Percentiles rank a stretch among this genome's conserved stretches.
Evolutionary conservation across 2,329 filamentous ascomycete genomes (phyloP).

Genomic region (Ilyonectria robusta): DNA sequence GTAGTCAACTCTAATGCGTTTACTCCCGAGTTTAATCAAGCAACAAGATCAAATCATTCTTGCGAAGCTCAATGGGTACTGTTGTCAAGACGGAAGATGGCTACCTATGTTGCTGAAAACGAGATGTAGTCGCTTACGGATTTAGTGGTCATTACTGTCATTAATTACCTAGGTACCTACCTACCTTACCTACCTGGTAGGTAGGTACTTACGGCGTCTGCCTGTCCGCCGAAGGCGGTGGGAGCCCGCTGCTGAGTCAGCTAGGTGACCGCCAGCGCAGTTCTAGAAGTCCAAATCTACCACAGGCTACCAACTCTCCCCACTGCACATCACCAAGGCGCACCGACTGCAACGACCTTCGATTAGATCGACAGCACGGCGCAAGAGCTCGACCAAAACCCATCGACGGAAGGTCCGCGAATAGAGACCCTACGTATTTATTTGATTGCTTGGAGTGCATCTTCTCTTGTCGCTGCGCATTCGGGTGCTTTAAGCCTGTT

Average conservation of each 20-base stretch:
- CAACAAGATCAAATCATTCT: background rate
- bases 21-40: background rate
- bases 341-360: slow-evolving; percentile 34
- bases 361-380: slow-evolving; percentile 32
- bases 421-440: slow-evolving; percentile 24
- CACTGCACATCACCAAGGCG: slow-evolving; percentile 54
- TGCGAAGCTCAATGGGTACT: background rate
- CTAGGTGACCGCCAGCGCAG: slow-evolving; percentile 31
- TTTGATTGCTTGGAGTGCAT: slow-evolving; percentile 23
- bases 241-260: slow-evolving; percentile 41
- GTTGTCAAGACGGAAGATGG: too few species aligned
- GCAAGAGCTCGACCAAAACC: slow-evolving; percentile 30
- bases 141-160: slow-evolving; percentile 12
- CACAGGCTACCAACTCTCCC: slow-evolving; percentile 54
- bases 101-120: background rate
- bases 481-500: slow-evolving; percentile 14
- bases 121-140: slow-evolving; percentile 2
- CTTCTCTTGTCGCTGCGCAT: slow-evolving; percentile 24
- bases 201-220: background rate
- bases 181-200: too few species aligned
- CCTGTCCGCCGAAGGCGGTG: slow-evolving; percentile 18
- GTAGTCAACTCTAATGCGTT: background rate
- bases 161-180: too few species aligned
- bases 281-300: slow-evolving; percentile 50
- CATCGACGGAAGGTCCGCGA: slow-evolving; percentile 6